Evolutionary conservation across 2,329 filamentous ascomycete species (phyloP).

Genomic region (Alternaria novae-zelandiae): DNA sequence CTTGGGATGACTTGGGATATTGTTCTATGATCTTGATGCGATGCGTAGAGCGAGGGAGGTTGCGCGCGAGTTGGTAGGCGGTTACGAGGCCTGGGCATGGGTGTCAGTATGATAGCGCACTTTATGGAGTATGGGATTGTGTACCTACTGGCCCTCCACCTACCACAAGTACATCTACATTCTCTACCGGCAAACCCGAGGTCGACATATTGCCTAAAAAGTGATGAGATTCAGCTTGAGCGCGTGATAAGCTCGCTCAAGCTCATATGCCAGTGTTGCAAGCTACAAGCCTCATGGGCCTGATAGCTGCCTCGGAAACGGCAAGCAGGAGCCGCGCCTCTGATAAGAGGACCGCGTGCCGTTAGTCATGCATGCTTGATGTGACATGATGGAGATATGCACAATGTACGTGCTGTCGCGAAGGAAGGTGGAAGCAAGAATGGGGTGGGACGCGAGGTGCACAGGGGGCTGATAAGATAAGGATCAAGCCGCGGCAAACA

Average conservation of each 20-base stretch:
- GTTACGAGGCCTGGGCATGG: conserved; percentile 34
- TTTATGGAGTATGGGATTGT: not conserved
- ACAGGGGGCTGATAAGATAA: conserved; percentile 9
- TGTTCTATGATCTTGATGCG: conserved; percentile 58
- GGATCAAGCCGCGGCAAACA: not conserved
- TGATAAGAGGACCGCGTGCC: conserved; percentile 3
- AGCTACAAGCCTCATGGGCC: not conserved
- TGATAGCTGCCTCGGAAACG: not conserved
- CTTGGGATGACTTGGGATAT: conserved; percentile 56
- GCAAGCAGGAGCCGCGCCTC: not conserved
- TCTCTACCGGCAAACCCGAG: conserved; percentile 10
- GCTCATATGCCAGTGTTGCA: conserved; percentile 2
- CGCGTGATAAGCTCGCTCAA: not conserved
- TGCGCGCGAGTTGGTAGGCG: conserved; percentile 56
- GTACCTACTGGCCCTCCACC: conserved; percentile 56
- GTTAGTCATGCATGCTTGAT: not conserved
- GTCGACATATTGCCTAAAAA: conserved; percentile 9
- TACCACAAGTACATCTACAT: conserved; percentile 32
- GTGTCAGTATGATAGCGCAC: not conserved
- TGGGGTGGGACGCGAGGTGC: not conserved
- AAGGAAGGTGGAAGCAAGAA: conserved; percentile 7
- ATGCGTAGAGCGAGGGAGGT: conserved; percentile 48
- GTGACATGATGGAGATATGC: not conserved
- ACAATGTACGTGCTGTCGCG: not conserved
- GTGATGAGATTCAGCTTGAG: not conserved